phyloP scores from a whole-genome alignment of 164 flowering plant species.

The Euptelea pleiosperma region DNA sequence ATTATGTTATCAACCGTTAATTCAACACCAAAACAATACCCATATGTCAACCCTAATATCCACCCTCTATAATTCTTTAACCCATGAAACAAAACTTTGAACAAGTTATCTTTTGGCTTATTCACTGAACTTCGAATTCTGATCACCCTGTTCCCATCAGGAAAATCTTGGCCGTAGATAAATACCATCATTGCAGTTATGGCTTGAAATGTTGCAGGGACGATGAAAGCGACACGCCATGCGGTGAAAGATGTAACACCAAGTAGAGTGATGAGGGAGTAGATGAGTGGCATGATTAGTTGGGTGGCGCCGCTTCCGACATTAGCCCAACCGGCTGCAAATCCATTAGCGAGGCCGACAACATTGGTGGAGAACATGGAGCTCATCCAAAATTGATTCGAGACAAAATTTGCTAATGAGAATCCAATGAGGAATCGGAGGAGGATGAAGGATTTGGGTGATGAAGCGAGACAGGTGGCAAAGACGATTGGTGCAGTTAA shows the following conservation, averaged over 20 bases:
- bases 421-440: constrained; percentile 56
- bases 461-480: constrained; percentile 27
- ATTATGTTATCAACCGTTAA: constrained; percentile 54
- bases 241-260: constrained; percentile 31
- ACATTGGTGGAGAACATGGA: constrained; percentile 52
- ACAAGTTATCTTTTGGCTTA: constrained; percentile 21
- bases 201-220: constrained; percentile 50
- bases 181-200: constrained; percentile 45
- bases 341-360: constrained; percentile 58
- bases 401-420: constrained; percentile 55
- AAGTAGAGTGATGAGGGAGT: constrained; percentile 22
- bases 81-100: constrained; percentile 35
- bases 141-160: constrained; percentile 26
- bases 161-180: constrained; percentile 50
- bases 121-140: neutral
- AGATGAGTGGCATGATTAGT: constrained; percentile 49
- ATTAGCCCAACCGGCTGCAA: constrained; percentile 69
- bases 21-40: constrained; percentile 54
- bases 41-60: constrained; percentile 51
- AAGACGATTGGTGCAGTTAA: constrained; percentile 45
- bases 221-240: constrained; percentile 47
- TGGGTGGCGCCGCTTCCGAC: constrained; percentile 58
- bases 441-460: constrained; percentile 34
- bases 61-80: constrained; percentile 57
- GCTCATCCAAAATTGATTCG: constrained; percentile 71